phyloP scores from a whole-genome alignment of 2,329 filamentous ascomycete genomes.

The Diaporthe sp. region DNA sequence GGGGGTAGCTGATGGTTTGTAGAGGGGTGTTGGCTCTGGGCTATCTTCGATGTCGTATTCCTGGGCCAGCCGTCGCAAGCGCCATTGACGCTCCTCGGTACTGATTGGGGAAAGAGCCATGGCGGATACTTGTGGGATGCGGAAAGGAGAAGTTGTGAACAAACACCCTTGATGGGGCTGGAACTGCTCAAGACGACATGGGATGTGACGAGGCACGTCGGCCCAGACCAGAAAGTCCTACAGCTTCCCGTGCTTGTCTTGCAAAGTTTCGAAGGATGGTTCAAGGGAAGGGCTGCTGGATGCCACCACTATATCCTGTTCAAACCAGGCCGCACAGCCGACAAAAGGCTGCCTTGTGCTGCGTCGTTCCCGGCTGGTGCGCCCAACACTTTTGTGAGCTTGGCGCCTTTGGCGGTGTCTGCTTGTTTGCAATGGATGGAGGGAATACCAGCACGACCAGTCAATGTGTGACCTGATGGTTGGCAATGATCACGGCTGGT shows the following conservation, averaged over 20 bases:
- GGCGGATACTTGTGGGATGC: background rate
- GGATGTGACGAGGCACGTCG: background rate
- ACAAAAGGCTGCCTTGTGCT: constrained; percentile 2
- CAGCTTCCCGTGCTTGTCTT: background rate
- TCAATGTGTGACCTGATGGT: background rate
- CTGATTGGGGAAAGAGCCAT: constrained; percentile 33
- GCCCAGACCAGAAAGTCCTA: background rate
- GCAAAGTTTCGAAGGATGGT: background rate
- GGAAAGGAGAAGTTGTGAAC: background rate
- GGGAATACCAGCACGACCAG: constrained; percentile 12
- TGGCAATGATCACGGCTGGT: constrained; percentile 9
- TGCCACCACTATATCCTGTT: background rate
- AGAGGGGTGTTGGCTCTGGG: constrained; percentile 50
- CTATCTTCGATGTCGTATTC: constrained; percentile 61
- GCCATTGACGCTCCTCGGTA: constrained; percentile 54
- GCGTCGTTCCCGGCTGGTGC: background rate
- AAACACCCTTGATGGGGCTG: constrained; percentile 7
- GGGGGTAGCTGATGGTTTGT: constrained; percentile 46
- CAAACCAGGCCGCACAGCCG: background rate
- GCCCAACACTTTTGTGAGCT: background rate
- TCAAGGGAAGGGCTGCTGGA: background rate
- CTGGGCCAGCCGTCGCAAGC: constrained; percentile 60
- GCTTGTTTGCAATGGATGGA: constrained; percentile 11
- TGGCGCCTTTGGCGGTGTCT: background rate
- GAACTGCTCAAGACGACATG: constrained; percentile 13